Evolutionary conservation across 805 yeast genomes (phyloP), one percentile per base, ranked within the genome.

Genomic region (Yarrowia sp.): DNA sequence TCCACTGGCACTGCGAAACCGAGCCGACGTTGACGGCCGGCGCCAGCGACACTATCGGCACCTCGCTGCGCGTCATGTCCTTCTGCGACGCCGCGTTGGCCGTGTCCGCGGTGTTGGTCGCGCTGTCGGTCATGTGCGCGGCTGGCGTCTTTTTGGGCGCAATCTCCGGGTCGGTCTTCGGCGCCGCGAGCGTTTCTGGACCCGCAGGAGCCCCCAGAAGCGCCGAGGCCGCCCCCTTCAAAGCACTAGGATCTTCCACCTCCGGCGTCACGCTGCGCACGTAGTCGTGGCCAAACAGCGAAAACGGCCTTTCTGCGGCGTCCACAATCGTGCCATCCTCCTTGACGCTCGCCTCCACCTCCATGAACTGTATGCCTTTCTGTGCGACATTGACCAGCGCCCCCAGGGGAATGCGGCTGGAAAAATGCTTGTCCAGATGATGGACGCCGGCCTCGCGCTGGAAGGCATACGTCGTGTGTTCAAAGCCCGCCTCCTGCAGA

Each of bases 351-450:
- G 82, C 79, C 69, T 89, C 92, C 18, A 87, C 82, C 65, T 88
- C 83, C n/a, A 85, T 76, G 70, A 86, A 89, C 49, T 91, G 78
- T 16, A 92, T 82, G 1, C 98, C 98, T 71, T 85, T 88, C 68
- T 93, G 97, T 0, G 93, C 85, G 42, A 93, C 75, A 68, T 83
- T 83, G 12, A 93, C 96, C 29, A 93, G 76, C 67, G 88, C 82
- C 0, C 97, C 97, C 2, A 87, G 78, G n/a, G 90, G 88, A 19
- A 89, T 81, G 49, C 76, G 74, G 7, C 75, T 75, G 1, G 81
- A 76, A 64, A 81, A 79, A 61, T 75, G 74, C 2, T 72, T 71
- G 47, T 84, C 96, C 64, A 82, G 80, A 19, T 78, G 78, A 65
- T 82, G 78, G 10, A 88, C 85, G 19, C 80, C 75, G 0, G 93